These are phyloP conservation scores for Colletotrichum tofieldiae DNA, from an alignment of 2,329 filamentous ascomycete species.

Conservation along the genomic window DNA sequence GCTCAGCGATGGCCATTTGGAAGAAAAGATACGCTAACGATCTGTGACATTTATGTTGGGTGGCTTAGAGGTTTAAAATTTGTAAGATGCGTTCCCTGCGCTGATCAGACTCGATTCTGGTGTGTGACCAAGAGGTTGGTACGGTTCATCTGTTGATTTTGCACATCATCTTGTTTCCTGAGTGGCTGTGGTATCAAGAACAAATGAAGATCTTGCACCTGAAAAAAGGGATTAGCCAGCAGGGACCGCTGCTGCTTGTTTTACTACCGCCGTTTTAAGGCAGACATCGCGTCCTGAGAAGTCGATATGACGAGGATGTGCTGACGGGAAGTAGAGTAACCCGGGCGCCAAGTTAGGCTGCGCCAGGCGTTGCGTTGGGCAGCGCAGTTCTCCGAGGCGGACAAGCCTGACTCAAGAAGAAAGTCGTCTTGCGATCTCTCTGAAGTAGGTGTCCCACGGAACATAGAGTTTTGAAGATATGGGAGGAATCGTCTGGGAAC, in stretches of 20 bases:
- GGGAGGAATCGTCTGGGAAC: conserved; percentile 6
- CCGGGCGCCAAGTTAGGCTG: conserved; percentile 9
- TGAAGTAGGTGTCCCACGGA: neutral
- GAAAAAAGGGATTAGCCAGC: neutral
- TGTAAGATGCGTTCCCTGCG: conserved; percentile 34
- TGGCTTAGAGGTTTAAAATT: conserved; percentile 27
- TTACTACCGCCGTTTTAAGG: neutral
- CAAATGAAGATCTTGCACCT: neutral
- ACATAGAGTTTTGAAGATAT: conserved; percentile 4
- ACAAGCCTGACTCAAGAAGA: conserved; percentile 22
- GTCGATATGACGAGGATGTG: neutral
- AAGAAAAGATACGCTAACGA: neutral
- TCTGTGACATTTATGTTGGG: neutral
- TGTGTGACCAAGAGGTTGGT: conserved; percentile 8
- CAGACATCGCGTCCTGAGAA: neutral
- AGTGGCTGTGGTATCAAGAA: conserved; percentile 17
- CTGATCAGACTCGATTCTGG: conserved; percentile 7
- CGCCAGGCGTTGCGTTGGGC: neutral
- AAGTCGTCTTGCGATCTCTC: neutral
- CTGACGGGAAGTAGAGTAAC: conserved; percentile 6
- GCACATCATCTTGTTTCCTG: conserved; percentile 15
- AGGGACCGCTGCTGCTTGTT: neutral
- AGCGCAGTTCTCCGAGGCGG: too few species aligned
- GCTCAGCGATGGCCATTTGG: neutral
- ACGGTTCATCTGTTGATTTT: conserved; percentile 32